A percentile compares a stretch with the other conserved stretches of the same genome.
Conservation (phyloP, 2,329 filamentous ascomycete species). For the Aspergillus neoniger region DNA sequence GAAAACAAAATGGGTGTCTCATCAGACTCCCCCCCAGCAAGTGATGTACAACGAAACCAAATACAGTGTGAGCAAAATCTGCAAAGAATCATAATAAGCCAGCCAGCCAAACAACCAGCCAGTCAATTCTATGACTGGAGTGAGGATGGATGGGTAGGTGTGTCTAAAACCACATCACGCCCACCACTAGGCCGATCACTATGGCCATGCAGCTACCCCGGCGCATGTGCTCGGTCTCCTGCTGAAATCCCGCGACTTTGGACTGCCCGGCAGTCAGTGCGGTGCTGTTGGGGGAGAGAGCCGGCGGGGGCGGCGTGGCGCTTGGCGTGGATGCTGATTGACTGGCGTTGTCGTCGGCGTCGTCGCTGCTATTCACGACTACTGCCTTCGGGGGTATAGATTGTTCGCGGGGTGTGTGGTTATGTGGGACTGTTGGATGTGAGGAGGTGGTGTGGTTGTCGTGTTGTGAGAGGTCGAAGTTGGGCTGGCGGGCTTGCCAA, state of each 20-base stretch:
- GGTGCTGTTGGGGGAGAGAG: constrained; percentile 10
- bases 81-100: constrained; percentile 13
- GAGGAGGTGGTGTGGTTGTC: constrained; percentile 1
- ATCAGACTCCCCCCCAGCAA: neutral
- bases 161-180: constrained; percentile 40
- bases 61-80: neutral
- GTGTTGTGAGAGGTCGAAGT: neutral
- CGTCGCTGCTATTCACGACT: neutral
- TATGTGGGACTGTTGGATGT: neutral
- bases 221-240: constrained; percentile 30
- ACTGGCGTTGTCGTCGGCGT: neutral
- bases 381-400: neutral
- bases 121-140: no score
- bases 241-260: constrained; percentile 27
- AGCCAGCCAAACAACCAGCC: constrained; percentile 10
- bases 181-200: constrained; percentile 38
- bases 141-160: no score
- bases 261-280: constrained; percentile 23
- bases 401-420: neutral
- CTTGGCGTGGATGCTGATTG: neutral
- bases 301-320: constrained; percentile 10
- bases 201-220: constrained; percentile 41
- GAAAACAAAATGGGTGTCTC: neutral
- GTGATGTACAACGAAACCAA: neutral
- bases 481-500: neutral